Base-by-base conservation (phyloP, 2,329 filamentous ascomycete species). In the Tolypocladium endophyticum region DNA sequence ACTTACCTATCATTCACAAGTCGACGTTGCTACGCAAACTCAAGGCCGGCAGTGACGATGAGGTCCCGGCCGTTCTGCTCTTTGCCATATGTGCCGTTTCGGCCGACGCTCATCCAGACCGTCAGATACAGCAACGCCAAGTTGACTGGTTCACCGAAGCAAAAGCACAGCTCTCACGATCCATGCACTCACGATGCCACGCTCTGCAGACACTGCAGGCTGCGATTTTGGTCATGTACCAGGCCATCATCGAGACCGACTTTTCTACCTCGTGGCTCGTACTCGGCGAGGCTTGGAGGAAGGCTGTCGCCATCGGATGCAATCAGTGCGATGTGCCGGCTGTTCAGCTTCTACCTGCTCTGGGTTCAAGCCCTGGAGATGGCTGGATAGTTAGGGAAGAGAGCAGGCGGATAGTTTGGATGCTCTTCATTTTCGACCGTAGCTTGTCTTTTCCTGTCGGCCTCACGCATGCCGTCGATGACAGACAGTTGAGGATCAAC, bases 381-480 rank as follows among this genome's bases (percentile, higher is more conserved):
- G 52, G 57, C 39, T 66, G 64, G 66, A 57, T 65, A 18, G 63
- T 64, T 33, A 59, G 18, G 35, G 67, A 69, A 28, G 66, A 68
- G 56, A 59, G 59, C 28, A 61, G 62, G 2, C 57, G 67, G 16
- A 60, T 62, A 16, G 57, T 66, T 2, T 68, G 66, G 67, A 58
- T 61, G 43, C 64, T 68, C 12, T 68, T 65, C 52, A 62, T 69
- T 3, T 61, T 64, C 23, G 67, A 69, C 23, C 57, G 67, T 18
- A 66, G 63, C 11, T 58, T 66, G 57, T 69, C 65, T 43, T 68
- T 65, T 57, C 64, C 67, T 0, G 62, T 68, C 16, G 66, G 67
- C 5, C 53, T 68, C 3, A 56, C 61, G 3, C 66, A 67, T 52
- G 64, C 64, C 1, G 64, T 69, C 57, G 67, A 69, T 39, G 67